These are phyloP conservation scores for Curvularia sp. DNA, from an alignment of 2,329 filamentous ascomycete genomes.

Conservation along the genomic window DNA sequence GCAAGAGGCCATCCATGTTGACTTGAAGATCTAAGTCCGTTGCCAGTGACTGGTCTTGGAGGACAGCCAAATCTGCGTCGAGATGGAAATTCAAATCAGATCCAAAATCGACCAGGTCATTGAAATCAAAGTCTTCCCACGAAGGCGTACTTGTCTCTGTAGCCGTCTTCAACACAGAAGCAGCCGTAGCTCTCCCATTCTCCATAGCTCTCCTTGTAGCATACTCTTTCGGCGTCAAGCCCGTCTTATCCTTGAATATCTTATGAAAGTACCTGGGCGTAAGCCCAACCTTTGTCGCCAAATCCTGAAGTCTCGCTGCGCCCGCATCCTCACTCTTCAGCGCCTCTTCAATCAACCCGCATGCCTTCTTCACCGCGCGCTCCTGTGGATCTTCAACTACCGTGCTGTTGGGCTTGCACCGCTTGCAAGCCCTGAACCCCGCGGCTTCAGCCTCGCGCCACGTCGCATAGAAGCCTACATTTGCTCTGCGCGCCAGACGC, in stretches of 20 bases:
- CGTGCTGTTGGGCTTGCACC: constrained; percentile 59
- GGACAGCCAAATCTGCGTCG: constrained; percentile 13
- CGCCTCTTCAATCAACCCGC: constrained; percentile 38
- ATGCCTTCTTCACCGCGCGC: constrained; percentile 52
- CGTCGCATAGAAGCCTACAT: constrained; percentile 62
- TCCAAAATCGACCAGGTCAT: constrained; percentile 36
- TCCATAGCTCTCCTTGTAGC: constrained; percentile 29
- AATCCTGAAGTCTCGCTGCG: constrained; percentile 51
- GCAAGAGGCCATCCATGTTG: constrained; percentile 25
- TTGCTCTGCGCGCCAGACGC: constrained; percentile 64
- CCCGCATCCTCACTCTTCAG: constrained; percentile 29
- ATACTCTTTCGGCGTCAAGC: constrained; percentile 60
- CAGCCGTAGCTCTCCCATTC: constrained; percentile 14
- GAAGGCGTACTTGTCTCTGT: constrained; percentile 11
- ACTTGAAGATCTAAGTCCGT: constrained; percentile 24
- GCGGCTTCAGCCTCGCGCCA: constrained; percentile 56
- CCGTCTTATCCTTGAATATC: constrained; percentile 63
- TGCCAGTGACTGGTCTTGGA: constrained; percentile 15
- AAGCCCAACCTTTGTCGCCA: constrained; percentile 60
- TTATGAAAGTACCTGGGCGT: constrained; percentile 67
- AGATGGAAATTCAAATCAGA: constrained; percentile 18
- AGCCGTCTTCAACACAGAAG: constrained; percentile 9
- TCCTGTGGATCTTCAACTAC: constrained; percentile 54
- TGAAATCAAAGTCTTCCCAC: constrained; percentile 36
- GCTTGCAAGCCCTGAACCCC: constrained; percentile 64